Percentiles rank a stretch among this genome's conserved stretches.
phyloP scores from a whole-genome alignment of 176 grass and related monocot genomes.

The Typha latifolia region DNA sequence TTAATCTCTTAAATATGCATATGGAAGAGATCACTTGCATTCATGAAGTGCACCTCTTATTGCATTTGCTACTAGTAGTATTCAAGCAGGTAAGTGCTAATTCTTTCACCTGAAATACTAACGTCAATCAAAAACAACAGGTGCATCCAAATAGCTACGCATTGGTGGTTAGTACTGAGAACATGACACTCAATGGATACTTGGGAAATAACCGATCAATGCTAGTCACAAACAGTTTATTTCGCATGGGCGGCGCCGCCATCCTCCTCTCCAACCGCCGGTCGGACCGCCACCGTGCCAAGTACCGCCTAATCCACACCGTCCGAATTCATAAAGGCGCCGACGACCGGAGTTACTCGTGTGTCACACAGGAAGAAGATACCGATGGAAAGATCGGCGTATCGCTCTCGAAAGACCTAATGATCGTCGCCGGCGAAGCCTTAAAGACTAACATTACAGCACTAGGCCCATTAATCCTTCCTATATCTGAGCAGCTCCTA shows the following conservation, averaged over 20 bases:
- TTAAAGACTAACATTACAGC: slow-evolving; percentile 36
- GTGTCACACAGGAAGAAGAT: slow-evolving; percentile 37
- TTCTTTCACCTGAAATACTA: too few relatives aligned
- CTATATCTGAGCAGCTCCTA: slow-evolving; percentile 34
- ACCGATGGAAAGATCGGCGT: slow-evolving; percentile 12
- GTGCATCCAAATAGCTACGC: slow-evolving; percentile 45
- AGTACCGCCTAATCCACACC: slow-evolving; percentile 41
- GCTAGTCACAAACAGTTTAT: slow-evolving; percentile 40
- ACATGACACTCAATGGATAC: slow-evolving; percentile 50
- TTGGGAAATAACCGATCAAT: slow-evolving; percentile 42
- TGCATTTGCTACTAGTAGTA: too few relatives aligned
- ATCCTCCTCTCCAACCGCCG: slow-evolving; percentile 34
- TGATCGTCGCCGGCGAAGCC: slow-evolving; percentile 38
- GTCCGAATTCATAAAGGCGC: slow-evolving; percentile 36
- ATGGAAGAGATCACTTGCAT: too few relatives aligned
- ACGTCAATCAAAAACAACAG: slow-evolving; percentile 7
- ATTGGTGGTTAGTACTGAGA: slow-evolving; percentile 60
- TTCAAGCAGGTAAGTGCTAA: too few relatives aligned
- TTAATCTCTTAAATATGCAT: too few relatives aligned
- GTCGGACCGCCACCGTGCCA: slow-evolving; percentile 10
- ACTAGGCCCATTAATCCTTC: slow-evolving; percentile 29
- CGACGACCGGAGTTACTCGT: slow-evolving; percentile 21
- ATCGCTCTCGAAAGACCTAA: slow-evolving; percentile 34
- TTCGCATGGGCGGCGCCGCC: slow-evolving; percentile 38
- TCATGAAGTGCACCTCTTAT: too few relatives aligned